Base-by-base conservation (phyloP, 1,284 basidiomycete genomes). In the Lignosus rhinocerotis region DNA sequence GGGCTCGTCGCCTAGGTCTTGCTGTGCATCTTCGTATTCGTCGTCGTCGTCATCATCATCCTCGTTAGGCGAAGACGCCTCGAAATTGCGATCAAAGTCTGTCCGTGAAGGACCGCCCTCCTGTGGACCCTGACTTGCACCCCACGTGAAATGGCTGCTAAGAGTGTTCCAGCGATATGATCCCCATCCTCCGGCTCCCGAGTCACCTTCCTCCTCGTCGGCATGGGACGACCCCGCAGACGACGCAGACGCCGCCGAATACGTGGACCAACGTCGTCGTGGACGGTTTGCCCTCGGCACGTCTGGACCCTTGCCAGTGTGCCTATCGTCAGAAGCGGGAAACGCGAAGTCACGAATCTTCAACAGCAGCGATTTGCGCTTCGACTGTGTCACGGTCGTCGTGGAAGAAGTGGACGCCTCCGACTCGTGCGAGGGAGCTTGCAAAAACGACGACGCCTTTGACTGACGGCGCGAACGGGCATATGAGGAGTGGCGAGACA, bases 341-440 rank as follows among this genome's bases (percentile, higher is more conserved):
- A 79, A 90, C 6, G 79, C 88, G 67, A 81, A 90, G 68, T 90
- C 88, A 17, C 85, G 81, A 47, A 90, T 81, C 62, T 79, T 80
- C 68, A 87, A 78, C 31, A 75, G 64, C 10, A 61, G 53, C 38
- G 70, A 67, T 53, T 48, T 63, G 38, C 53, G 65, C 46, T 63
- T 63, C 33, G 66, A 41, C 11, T 64, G 60, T 32, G 65, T 56
- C 51, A 64, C 47, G 21, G 65, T 55, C 38, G 65, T 52, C 5
- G 61, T 58, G 41, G 70, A 67, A 10, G 69, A 71, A 6, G 68
- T 57, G 30, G 68, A 67, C 16, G 66, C 58, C 45, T 67, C 60
- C 4, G 64, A 57, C 48, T 69, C 67, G 57, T 66, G 66, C 41
- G 60, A 51, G 39, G 48, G 7, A 25, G 47, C 52, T 34, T 63